Percentiles rank a stretch among this genome's conserved stretches.
These are phyloP conservation scores for Raddia distichophylla DNA, from an alignment of 176 grass and related monocot species.

Conservation along the genomic window DNA sequence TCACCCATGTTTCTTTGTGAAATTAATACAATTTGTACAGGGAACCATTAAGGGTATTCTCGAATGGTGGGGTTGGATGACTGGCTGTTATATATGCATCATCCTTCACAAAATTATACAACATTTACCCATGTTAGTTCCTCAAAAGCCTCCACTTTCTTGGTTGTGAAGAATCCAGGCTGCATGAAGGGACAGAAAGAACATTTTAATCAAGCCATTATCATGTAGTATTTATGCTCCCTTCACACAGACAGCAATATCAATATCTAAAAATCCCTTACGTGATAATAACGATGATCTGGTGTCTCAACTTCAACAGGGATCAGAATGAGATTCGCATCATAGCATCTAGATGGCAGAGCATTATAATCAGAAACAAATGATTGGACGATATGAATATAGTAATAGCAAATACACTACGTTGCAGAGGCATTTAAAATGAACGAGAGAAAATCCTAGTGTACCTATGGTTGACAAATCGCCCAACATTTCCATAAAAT, in stretches of 20 bases:
- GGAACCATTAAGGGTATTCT: neutral
- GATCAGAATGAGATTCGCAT: constrained; percentile 76
- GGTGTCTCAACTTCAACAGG: constrained; percentile 78
- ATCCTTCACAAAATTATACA: constrained; percentile 20
- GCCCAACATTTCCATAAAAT: constrained; percentile 75
- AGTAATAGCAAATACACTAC: neutral
- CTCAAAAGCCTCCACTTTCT: constrained; percentile 81
- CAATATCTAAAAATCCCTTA: constrained; percentile 36
- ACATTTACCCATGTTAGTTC: constrained; percentile 80
- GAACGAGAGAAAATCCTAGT: neutral
- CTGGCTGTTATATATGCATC: neutral
- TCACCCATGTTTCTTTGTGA: neutral
- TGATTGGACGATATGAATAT: neutral
- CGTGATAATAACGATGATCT: constrained; percentile 79
- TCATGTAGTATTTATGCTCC: neutral
- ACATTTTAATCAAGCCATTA: constrained; percentile 32
- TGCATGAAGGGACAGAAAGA: constrained; percentile 25
- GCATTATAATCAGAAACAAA: constrained; percentile 23
- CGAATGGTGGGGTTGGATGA: neutral
- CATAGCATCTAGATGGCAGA: constrained; percentile 60
- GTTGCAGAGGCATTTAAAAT: constrained; percentile 18
- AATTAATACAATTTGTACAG: neutral
- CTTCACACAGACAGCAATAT: constrained; percentile 2
- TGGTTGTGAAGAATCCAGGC: constrained; percentile 77
- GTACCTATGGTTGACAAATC: constrained; percentile 87